Evolutionary conservation across 352 stramenopile genomes (phyloP).

Genomic region (Pythium sp.): DNA sequence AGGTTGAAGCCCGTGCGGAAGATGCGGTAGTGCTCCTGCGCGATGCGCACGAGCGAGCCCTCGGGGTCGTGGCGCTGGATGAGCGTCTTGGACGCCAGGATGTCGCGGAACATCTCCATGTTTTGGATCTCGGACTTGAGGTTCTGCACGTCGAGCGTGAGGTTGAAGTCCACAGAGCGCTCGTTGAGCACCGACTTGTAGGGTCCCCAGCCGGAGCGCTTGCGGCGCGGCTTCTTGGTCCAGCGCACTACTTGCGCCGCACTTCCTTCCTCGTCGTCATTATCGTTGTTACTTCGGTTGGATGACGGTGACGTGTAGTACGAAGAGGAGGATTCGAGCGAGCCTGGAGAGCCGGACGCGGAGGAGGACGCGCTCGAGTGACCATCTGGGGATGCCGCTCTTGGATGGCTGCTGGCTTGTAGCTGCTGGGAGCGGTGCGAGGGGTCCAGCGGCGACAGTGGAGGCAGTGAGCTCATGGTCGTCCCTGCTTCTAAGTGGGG

Average conservation of each 20-base stretch:
- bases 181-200: conserved; percentile 26
- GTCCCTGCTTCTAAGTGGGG: too few species aligned
- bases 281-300: not conserved
- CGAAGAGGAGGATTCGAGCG: not conserved
- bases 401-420: not conserved
- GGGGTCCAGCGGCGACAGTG: not conserved
- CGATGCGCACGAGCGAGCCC: conserved; percentile 27
- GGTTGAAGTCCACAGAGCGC: conserved; percentile 29
- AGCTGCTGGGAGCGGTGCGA: not conserved
- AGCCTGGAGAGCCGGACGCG: not conserved
- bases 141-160: conserved; percentile 38
- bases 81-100: conserved; percentile 26
- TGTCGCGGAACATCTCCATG: conserved; percentile 24
- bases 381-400: not conserved
- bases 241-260: not conserved
- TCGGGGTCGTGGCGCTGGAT: conserved; percentile 21
- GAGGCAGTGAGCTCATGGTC: conserved; percentile 6
- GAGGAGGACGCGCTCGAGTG: not conserved
- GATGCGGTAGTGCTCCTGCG: conserved; percentile 27
- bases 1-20: conserved; percentile 25
- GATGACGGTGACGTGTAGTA: not conserved
- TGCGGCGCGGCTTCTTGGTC: conserved; percentile 12
- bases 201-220: conserved; percentile 16
- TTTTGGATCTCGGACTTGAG: conserved; percentile 36
- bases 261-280: not conserved